Evolutionary conservation across 768 basidiomycete genomes (phyloP).

Genomic region (Phylloporus arenicola): DNA sequence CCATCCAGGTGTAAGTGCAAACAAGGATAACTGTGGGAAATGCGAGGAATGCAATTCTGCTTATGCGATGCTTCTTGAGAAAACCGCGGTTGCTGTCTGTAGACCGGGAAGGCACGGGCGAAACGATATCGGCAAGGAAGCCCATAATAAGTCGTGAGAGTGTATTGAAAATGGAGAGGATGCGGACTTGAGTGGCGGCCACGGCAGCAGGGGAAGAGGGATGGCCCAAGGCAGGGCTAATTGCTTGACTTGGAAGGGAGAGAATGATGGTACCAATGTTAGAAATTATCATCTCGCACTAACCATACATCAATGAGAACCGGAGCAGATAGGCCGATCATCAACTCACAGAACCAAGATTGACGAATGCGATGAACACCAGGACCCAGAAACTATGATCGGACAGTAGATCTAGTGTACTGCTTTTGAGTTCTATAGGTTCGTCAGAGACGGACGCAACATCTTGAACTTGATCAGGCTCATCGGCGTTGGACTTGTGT

Average conservation of each 20-base stretch:
- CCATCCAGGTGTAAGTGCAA: constrained; percentile 53
- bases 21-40: constrained; percentile 45
- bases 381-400: constrained; percentile 65
- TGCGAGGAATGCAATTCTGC: constrained; percentile 56
- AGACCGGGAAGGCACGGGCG: constrained; percentile 49
- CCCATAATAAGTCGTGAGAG: constrained; percentile 62
- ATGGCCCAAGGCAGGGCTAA: constrained; percentile 4
- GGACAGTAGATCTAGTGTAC: constrained; percentile 41
- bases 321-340: neutral
- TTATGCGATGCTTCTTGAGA: constrained; percentile 48
- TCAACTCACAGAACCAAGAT: constrained; percentile 64
- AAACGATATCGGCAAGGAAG: constrained; percentile 65
- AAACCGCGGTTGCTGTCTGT: constrained; percentile 26
- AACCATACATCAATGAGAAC: neutral
- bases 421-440: constrained; percentile 11
- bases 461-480: constrained; percentile 11
- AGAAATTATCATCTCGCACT: constrained; percentile 81
- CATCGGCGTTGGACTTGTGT: constrained; percentile 17
- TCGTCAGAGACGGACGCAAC: constrained; percentile 25
- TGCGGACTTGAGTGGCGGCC: constrained; percentile 61
- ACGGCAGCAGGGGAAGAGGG: constrained; percentile 29
- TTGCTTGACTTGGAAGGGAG: constrained; percentile 44
- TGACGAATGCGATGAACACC: constrained; percentile 42
- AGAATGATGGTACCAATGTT: constrained; percentile 75
- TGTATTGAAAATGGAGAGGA: constrained; percentile 69